These are phyloP conservation scores for Microsporum canis DNA, from an alignment of 2,329 filamentous ascomycete species.

Conservation along the genomic window DNA sequence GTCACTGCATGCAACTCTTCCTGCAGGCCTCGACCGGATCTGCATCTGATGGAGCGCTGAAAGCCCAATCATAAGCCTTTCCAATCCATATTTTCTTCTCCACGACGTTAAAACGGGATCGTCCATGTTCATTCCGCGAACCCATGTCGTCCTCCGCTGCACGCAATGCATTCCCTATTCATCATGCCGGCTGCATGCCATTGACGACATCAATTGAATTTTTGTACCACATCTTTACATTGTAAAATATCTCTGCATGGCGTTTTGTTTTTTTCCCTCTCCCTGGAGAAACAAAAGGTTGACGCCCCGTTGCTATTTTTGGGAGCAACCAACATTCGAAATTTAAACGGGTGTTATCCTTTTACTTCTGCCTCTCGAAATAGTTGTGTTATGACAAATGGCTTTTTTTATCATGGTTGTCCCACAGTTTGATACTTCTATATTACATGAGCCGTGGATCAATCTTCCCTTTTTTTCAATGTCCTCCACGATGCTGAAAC, in stretches of 20 bases:
- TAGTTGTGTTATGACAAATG: neutral
- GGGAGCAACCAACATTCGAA: neutral
- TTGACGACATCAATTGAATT: neutral
- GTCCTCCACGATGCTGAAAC: neutral
- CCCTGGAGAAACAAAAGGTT: neutral
- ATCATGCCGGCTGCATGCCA: neutral
- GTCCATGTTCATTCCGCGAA: neutral
- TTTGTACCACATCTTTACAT: neutral
- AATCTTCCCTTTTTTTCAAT: neutral
- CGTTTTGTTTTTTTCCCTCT: neutral
- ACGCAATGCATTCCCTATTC: neutral
- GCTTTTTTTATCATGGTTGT: neutral
- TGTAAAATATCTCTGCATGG: neutral
- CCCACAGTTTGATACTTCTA: neutral
- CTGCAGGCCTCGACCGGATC: neutral
- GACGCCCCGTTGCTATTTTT: neutral
- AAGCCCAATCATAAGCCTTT: neutral
- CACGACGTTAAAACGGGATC: neutral
- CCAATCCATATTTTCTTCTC: neutral
- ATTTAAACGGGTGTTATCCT: neutral
- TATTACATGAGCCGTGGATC: neutral
- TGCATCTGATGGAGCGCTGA: neutral
- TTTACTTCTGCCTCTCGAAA: too few relatives aligned
- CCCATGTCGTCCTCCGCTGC: neutral
- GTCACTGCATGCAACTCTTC: neutral